Evolutionary conservation across 75 land plant species (phyloP).

Genomic region (Cryptomeria japonica): DNA sequence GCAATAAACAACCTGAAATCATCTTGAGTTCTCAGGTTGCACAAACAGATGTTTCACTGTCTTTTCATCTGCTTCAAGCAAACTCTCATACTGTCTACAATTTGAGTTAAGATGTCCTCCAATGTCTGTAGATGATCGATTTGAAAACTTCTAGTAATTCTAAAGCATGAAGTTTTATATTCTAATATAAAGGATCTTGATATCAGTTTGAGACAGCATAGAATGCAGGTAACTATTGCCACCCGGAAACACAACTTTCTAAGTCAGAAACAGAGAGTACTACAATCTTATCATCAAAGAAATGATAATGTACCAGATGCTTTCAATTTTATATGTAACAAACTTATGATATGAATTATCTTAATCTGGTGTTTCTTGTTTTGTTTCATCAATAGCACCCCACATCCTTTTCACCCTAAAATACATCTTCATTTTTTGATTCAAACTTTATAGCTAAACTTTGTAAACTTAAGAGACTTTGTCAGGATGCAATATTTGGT

Average conservation of each 20-base stretch:
- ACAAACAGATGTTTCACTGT: neutral
- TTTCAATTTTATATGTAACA: too few relatives aligned
- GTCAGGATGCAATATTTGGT: neutral
- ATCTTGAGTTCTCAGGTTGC: neutral
- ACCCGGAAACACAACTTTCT: neutral
- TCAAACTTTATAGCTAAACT: neutral
- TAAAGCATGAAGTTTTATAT: neutral
- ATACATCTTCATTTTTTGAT: neutral
- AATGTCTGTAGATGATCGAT: neutral
- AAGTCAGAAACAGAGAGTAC: neutral
- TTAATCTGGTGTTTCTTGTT: too few relatives aligned
- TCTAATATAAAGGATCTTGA: neutral
- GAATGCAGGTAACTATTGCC: neutral
- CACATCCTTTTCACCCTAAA: too few relatives aligned
- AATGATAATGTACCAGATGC: neutral
- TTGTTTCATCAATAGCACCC: too few relatives aligned
- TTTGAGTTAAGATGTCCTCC: neutral
- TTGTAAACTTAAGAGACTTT: neutral
- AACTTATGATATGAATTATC: too few relatives aligned
- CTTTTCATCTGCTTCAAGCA: neutral
- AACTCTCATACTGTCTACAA: neutral
- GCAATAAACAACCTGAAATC: neutral
- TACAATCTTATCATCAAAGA: neutral
- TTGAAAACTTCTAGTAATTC: neutral
- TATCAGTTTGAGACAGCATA: neutral